Base-by-base conservation (phyloP, 257 asterid genomes). In the Solanum bukasovii region DNA sequence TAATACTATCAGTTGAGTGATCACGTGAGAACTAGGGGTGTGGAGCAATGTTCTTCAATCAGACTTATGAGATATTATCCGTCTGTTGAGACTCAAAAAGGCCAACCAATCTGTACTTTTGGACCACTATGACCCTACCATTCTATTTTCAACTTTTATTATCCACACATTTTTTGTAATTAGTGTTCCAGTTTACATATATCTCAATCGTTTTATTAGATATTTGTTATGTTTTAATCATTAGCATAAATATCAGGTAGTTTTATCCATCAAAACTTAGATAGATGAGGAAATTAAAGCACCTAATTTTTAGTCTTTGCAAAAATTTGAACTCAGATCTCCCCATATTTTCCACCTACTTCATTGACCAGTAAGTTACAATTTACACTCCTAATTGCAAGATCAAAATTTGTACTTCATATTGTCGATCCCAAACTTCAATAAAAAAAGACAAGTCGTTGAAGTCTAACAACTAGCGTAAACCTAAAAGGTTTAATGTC, bases 61-160 rank as follows among this genome's bases (percentile, higher is more conserved):
- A 75, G 1, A 23, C 6, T 23, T 38, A 0, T 75, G 67, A 81
- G 68, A 29, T 46, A 29, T 29, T 44, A 16, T 81, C 27, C 68
- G 40, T 44, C 67, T 81, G 68, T 46, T 81, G 85, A 5, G 68
- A 79, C 40, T 46, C 29, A 81, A 46, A 46, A 81, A 46, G n/a
- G 85, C 27, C 85, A 44, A 81, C 16, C 40, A 44, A 46, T 46
- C 9, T 46, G 27, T 65, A 27, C 38, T 81, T 44, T 44, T 46
- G 68, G 40, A 8, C 67, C 67, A 27, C 63, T 78, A 42, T 12
- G 46, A 75, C 34, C 23, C 59, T 75, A n/a, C 59, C 11, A 13
- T 75, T 20, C 59, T 10, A 29, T 75, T 12, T 44, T 27, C 65
- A 21, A 78, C 37, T 40, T 40, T 4, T 78, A 42, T 25, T 78